These are phyloP conservation scores for Venturia pyrina DNA, from an alignment of 2,329 filamentous ascomycete genomes.

Conservation along the genomic window DNA sequence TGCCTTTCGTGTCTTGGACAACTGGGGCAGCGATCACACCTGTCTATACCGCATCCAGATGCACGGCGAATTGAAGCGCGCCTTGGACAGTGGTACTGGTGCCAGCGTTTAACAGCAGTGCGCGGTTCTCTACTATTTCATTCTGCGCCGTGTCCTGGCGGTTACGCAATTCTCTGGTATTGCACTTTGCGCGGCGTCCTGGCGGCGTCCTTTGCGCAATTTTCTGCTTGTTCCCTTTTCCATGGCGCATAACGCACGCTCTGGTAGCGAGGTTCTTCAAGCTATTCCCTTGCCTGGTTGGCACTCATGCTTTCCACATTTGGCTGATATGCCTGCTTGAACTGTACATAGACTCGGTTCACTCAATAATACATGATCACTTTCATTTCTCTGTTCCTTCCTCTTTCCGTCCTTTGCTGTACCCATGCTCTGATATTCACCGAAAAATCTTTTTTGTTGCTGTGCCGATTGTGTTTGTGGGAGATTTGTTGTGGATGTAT, in stretches of 20 bases:
- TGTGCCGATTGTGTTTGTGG: too few relatives aligned
- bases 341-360: background rate
- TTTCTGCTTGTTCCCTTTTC: too few relatives aligned
- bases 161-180: background rate
- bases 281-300: background rate
- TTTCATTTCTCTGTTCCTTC: background rate
- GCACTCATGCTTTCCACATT: background rate
- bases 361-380: background rate
- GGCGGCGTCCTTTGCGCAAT: too few relatives aligned
- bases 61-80: constrained; percentile 22
- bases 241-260: too few relatives aligned
- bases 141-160: background rate
- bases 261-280: background rate
- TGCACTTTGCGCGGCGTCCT: background rate
- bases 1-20: constrained; percentile 31
- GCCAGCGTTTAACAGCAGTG: background rate
- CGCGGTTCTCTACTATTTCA: background rate
- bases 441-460: too few relatives aligned
- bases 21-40: constrained; percentile 34
- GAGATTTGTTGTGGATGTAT: too few relatives aligned
- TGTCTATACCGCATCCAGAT: constrained; percentile 38
- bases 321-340: background rate
- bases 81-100: background rate
- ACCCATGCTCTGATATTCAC: too few relatives aligned
- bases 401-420: background rate